These are phyloP conservation scores for Cryomyces minteri DNA, from an alignment of 495 filamentous ascomycete species.

Conservation along the genomic window DNA sequence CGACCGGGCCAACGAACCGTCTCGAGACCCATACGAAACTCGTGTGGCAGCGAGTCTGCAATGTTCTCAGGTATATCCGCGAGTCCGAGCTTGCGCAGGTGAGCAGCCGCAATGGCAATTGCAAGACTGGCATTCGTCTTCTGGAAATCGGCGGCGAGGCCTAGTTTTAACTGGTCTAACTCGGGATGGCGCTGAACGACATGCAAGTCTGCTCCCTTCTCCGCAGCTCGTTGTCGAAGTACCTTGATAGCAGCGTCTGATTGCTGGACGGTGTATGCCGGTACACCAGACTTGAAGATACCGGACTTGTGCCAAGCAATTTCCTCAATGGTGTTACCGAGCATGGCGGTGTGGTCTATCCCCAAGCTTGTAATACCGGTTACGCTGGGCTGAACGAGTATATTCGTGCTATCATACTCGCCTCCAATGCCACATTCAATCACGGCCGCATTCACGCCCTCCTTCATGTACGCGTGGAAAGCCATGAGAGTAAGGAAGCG, in stretches of 20 bases:
- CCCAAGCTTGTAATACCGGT: constrained; percentile 69
- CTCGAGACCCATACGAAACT: constrained; percentile 60
- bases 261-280: constrained; percentile 63
- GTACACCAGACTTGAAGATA: constrained; percentile 58
- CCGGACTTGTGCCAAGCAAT: constrained; percentile 98
- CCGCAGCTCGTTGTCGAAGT: constrained; percentile 46
- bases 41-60: constrained; percentile 30
- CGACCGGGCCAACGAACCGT: constrained; percentile 60
- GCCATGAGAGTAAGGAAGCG: constrained; percentile 81
- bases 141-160: constrained; percentile 67
- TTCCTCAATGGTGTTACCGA: constrained; percentile 69
- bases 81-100: constrained; percentile 27
- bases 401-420: constrained; percentile 84
- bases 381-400: constrained; percentile 56
- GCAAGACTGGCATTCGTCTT: constrained; percentile 74
- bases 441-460: constrained; percentile 64
- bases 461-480: constrained; percentile 67
- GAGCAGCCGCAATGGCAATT: constrained; percentile 48
- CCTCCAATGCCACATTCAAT: constrained; percentile 92
- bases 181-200: constrained; percentile 45
- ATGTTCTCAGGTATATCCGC: constrained; percentile 20
- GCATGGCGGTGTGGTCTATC: constrained; percentile 68
- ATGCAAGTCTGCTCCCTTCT: constrained; percentile 40
- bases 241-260: constrained; percentile 45
- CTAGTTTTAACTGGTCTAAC: constrained; percentile 46